Evolutionary conservation across 2,329 filamentous ascomycete species (phyloP).

Genomic region (Amesomyces nigricolor): DNA sequence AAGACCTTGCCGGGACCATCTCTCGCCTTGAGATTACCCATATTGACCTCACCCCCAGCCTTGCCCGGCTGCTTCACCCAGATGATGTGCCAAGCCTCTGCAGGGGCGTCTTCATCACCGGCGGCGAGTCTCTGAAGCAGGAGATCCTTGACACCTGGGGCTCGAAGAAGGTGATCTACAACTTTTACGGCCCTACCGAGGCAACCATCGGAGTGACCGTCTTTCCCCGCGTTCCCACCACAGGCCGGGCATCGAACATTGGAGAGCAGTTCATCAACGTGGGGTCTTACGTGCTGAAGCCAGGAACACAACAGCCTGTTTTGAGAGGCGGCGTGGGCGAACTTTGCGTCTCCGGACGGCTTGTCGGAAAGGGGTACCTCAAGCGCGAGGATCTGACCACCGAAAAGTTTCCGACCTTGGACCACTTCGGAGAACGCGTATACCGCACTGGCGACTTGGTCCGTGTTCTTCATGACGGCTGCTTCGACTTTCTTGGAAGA

Average conservation of each 20-base stretch:
- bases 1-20: conserved; percentile 72
- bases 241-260: conserved; percentile 82
- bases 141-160: conserved; percentile 88
- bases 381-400: conserved; percentile 71
- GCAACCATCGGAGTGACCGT: conserved; percentile 91
- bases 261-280: conserved; percentile 84
- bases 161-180: conserved; percentile 73
- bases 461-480: conserved; percentile 69
- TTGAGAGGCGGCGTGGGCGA: conserved; percentile 76
- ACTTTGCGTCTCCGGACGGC: conserved; percentile 77
- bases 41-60: conserved; percentile 83
- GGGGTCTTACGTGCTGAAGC: conserved; percentile 70
- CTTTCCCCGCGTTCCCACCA: conserved; percentile 71
- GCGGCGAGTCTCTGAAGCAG: conserved; percentile 80
- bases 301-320: conserved; percentile 64
- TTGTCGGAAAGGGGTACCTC: conserved; percentile 87
- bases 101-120: conserved; percentile 85
- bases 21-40: conserved; percentile 72
- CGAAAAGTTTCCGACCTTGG: conserved; percentile 67
- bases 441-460: conserved; percentile 91
- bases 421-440: conserved; percentile 53
- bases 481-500: conserved; percentile 81
- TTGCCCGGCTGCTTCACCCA: conserved; percentile 73
- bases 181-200: conserved; percentile 88
- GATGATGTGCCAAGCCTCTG: conserved; percentile 75